phyloP scores from a whole-genome alignment of 257 asterid species.

The Mitragyna speciosa region DNA sequence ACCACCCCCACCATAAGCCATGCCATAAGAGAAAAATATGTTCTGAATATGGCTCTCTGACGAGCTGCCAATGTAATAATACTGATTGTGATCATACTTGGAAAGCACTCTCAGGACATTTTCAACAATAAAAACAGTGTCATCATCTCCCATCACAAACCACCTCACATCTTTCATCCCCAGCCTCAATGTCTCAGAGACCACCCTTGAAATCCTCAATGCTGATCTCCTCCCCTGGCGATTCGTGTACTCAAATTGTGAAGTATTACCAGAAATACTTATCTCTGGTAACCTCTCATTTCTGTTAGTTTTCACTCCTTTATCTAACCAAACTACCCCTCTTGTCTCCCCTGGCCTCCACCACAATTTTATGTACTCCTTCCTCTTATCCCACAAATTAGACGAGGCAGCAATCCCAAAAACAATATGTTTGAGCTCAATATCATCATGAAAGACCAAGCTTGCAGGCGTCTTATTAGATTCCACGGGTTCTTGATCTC shows the following conservation, averaged over 20 bases:
- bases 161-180: constrained; percentile 65
- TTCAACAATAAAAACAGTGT: constrained; percentile 70
- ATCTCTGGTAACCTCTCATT: constrained; percentile 55
- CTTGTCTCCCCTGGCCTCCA: constrained; percentile 63
- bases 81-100: constrained; percentile 66
- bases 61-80: constrained; percentile 70
- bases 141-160: constrained; percentile 95
- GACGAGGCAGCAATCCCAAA: constrained; percentile 73
- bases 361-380: constrained; percentile 71
- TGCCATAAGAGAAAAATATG: constrained; percentile 62
- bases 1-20: constrained; percentile 96
- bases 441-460: constrained; percentile 5
- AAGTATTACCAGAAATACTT: constrained; percentile 54
- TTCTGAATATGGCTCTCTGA: constrained; percentile 84
- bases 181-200: constrained; percentile 69
- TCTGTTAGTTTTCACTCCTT: constrained; percentile 16
- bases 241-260: constrained; percentile 50
- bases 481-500: neutral
- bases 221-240: constrained; percentile 66
- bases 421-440: constrained; percentile 49
- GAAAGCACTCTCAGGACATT: constrained; percentile 63
- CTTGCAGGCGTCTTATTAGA: neutral
- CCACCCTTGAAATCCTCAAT: constrained; percentile 69
- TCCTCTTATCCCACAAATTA: constrained; percentile 57
- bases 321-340: constrained; percentile 77